phyloP scores from a whole-genome alignment of 1,284 basidiomycete species.

The Kalmanozyma brasiliensis region DNA sequence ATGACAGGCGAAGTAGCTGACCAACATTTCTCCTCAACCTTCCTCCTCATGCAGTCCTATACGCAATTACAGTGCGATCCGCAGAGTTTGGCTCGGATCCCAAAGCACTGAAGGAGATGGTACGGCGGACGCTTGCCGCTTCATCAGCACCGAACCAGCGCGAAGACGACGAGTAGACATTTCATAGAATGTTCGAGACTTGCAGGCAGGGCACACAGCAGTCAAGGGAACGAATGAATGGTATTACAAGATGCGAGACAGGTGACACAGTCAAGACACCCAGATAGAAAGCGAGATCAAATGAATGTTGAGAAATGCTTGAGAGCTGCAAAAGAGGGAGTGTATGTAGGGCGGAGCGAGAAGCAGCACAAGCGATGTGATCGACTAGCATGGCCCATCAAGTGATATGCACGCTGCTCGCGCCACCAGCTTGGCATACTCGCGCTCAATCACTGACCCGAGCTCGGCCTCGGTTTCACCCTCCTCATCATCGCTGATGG shows the following conservation, averaged over 20 bases:
- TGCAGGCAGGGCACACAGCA: too few species aligned
- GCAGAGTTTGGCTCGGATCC: constrained; percentile 52
- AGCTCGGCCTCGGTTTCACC: constrained; percentile 19
- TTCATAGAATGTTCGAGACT: too few species aligned
- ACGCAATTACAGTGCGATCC: constrained; percentile 54
- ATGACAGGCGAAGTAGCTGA: not conserved
- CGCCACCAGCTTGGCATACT: constrained; percentile 41
- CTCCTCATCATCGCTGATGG: constrained; percentile 17
- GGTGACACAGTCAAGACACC: constrained; percentile 6
- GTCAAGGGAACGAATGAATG: not conserved
- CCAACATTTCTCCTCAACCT: not conserved
- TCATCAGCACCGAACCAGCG: constrained; percentile 9
- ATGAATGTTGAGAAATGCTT: constrained; percentile 2
- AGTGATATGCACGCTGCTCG: constrained; percentile 33
- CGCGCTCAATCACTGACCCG: constrained; percentile 36
- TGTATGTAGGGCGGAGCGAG: not conserved
- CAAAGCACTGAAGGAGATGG: constrained; percentile 52
- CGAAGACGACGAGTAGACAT: constrained; percentile 12
- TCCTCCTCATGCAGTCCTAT: constrained; percentile 38
- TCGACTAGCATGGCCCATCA: constrained; percentile 19
- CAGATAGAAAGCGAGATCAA: constrained; percentile 10
- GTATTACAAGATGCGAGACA: constrained; percentile 19
- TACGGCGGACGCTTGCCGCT: constrained; percentile 41
- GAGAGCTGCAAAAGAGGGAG: constrained; percentile 1
- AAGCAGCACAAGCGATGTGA: not conserved